A percentile compares a stretch with the other conserved stretches of the same genome.
Conservation (phyloP, 129 eudicot genomes). For the Flaveria brownii region DNA sequence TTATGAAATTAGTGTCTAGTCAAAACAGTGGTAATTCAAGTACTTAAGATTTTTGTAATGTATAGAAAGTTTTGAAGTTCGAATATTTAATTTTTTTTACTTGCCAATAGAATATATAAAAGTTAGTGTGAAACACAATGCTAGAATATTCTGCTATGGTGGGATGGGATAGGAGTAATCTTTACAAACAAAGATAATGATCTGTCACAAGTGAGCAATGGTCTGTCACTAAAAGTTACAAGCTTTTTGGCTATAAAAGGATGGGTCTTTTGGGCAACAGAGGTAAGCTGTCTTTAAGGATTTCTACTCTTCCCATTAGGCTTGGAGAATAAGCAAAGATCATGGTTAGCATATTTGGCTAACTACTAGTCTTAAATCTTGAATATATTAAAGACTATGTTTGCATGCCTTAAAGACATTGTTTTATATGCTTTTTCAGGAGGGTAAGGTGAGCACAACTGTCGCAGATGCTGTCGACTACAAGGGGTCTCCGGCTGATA, state of each 20-base stretch:
- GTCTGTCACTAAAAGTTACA: slow-evolving; percentile 40
- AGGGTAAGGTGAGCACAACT: slow-evolving; percentile 57
- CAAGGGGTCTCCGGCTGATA: slow-evolving; percentile 81
- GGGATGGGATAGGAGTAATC: slow-evolving; percentile 54
- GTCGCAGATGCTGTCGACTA: slow-evolving; percentile 76
- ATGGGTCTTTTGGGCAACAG: slow-evolving; percentile 15
- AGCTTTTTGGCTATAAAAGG: slow-evolving; percentile 64
- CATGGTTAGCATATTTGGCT: slow-evolving; percentile 42
- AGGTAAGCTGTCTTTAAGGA: slow-evolving; percentile 16
- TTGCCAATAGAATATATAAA: not conserved
- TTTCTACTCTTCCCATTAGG: slow-evolving; percentile 22
- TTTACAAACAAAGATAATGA: slow-evolving; percentile 36
- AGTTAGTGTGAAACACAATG: slow-evolving; percentile 19
- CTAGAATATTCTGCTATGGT: slow-evolving; percentile 41
- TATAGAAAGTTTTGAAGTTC: not conserved
- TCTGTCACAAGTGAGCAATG: slow-evolving; percentile 44
- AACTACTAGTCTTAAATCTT: slow-evolving; percentile 5
- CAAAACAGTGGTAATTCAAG: not conserved
- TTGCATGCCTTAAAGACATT: not conserved
- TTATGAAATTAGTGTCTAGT: not conserved
- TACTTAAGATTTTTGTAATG: not conserved
- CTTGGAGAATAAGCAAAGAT: slow-evolving; percentile 19
- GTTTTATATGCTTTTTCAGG: slow-evolving; percentile 41
- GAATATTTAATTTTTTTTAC: not conserved
- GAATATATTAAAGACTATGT: not conserved